Percentiles rank a stretch among this genome's conserved stretches.
These are phyloP conservation scores for Pinus taeda DNA, from an alignment of 75 land plant species.

Conservation along the genomic window DNA sequence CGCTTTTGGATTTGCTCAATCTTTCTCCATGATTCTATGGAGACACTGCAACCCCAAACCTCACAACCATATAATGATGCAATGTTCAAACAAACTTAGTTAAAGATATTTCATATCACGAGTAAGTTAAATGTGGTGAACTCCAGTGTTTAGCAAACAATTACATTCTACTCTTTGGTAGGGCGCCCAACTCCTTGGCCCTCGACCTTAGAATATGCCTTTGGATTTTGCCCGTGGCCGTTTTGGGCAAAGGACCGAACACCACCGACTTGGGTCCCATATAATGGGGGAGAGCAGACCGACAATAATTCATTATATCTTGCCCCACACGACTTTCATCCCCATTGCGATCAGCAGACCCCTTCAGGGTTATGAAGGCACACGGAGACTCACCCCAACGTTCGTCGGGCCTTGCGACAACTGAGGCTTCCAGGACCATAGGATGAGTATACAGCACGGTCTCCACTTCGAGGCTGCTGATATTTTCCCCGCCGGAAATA, in stretches of 20 bases:
- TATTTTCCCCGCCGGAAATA: conserved; percentile 93
- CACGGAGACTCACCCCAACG: conserved; percentile 95
- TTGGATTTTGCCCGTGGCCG: conserved; percentile 89
- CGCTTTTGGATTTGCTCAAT: no score
- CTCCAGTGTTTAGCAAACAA: no score
- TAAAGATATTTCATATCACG: no score
- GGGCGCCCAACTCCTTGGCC: conserved; percentile 75
- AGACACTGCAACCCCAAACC: no score
- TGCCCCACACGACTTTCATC: conserved; percentile 30
- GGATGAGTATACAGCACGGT: conserved; percentile 61
- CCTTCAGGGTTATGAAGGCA: conserved; percentile 79
- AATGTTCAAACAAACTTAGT: no score
- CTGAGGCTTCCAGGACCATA: conserved; percentile 67
- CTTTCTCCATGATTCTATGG: no score
- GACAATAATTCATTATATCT: conserved; percentile 67
- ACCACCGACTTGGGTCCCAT: conserved; percentile 85
- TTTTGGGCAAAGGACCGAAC: conserved; percentile 81
- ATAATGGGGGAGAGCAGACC: conserved; percentile 62
- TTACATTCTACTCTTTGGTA: conserved; percentile 45
- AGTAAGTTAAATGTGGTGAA: no score
- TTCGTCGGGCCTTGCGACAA: conserved; percentile 84
- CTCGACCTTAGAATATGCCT: conserved; percentile 70
- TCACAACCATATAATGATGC: no score
- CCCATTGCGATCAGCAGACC: not conserved
- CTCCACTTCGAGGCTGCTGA: conserved; percentile 88